Conservation (phyloP, 169 alveolate species). For the Plasmodium gaboni region DNA sequence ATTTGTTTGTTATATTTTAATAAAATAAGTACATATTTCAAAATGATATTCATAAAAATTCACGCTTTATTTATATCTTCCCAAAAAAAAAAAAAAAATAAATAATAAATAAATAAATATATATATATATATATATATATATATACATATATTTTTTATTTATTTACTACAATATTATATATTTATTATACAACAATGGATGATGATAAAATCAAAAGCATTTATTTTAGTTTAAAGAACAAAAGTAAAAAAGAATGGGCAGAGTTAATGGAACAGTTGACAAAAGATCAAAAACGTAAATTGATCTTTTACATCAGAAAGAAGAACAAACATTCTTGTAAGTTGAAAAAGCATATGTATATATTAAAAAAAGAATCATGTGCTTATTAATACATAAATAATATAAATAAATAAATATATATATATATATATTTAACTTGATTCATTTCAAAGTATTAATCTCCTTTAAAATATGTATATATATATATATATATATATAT, state of each 20-base stretch:
- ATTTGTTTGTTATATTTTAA: no score
- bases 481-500: neutral
- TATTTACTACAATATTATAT: no score
- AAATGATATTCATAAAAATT: no score
- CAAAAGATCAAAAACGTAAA: slow-evolving; percentile 68
- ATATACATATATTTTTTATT: no score
- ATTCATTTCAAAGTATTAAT: no score
- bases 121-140: no score
- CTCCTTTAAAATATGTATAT: neutral
- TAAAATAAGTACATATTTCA: no score
- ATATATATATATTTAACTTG: neutral
- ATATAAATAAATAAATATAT: neutral
- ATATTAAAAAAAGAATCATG: neutral
- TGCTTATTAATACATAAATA: neutral
- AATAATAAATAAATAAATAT: no score
- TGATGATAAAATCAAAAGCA: slow-evolving; percentile 59
- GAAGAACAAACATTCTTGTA: slow-evolving; percentile 71
- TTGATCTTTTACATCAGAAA: slow-evolving; percentile 61
- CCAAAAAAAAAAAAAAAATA: no score
- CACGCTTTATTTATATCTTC: no score
- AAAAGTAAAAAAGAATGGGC: slow-evolving; percentile 75
- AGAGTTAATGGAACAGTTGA: slow-evolving; percentile 66
- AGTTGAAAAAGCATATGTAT: slow-evolving; percentile 18
- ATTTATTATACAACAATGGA: slow-evolving; percentile 32
- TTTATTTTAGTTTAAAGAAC: slow-evolving; percentile 56